Evolutionary conservation across 495 filamentous ascomycete genomes (phyloP).

Genomic region (Peziza echinospora): DNA sequence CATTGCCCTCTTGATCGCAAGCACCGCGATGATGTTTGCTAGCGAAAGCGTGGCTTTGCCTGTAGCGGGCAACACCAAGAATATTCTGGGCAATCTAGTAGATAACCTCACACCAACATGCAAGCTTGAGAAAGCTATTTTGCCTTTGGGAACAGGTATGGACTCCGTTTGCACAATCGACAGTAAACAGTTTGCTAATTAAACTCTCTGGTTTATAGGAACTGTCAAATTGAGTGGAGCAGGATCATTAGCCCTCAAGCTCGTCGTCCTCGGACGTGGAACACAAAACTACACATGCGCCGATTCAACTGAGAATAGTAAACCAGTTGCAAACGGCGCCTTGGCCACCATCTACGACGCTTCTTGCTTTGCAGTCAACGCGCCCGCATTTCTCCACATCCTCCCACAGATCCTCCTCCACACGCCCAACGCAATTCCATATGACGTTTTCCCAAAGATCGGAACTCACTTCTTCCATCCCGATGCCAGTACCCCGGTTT

Average conservation of each 20-base stretch:
- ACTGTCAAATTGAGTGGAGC: constrained; percentile 34
- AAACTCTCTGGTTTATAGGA: neutral
- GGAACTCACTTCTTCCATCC: constrained; percentile 66
- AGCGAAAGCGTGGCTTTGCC: too few species aligned
- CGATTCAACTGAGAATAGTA: constrained; percentile 20
- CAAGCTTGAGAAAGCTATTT: too few species aligned
- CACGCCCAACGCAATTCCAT: constrained; percentile 26
- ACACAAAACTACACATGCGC: constrained; percentile 86
- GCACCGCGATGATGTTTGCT: too few species aligned
- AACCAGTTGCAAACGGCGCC: constrained; percentile 48
- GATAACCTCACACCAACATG: too few species aligned
- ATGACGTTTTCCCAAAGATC: constrained; percentile 20
- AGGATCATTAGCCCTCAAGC: constrained; percentile 36
- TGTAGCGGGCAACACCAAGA: too few species aligned
- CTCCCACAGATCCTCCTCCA: constrained; percentile 34
- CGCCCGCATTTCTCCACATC: constrained; percentile 37
- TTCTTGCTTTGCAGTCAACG: constrained; percentile 49
- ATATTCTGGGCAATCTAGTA: too few species aligned
- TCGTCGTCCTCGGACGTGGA: constrained; percentile 70
- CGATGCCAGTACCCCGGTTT: constrained; percentile 45
- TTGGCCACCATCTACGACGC: constrained; percentile 73
- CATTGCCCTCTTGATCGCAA: too few species aligned
- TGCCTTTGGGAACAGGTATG: neutral
- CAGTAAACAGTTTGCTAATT: constrained; percentile 16
- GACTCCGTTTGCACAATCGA: too few species aligned